Base-by-base conservation (phyloP, 805 yeast genomes). In the Ogataea henricii region DNA sequence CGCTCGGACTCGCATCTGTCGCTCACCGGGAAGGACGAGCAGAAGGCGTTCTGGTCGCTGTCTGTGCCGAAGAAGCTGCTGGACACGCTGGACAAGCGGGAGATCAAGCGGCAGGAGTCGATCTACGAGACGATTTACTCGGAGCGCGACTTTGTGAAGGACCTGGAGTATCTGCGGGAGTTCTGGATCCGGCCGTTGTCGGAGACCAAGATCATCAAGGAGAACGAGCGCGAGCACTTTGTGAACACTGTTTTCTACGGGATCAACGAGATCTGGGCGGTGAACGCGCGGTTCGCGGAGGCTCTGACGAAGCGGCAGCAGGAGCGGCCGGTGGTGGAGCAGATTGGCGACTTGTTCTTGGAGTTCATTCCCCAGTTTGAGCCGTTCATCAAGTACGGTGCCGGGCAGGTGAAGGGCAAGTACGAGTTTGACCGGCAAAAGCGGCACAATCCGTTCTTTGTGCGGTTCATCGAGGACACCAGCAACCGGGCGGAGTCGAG, bases 401-500 rank as follows among this genome's bases (percentile, higher is more conserved):
- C 97, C 13, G 90, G 92, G 46, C 92, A 94, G 65, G 89, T 92
- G 41, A 90, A 89, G 71, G 98, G 97, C 5, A 89, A 90, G 66
- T 90, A 89, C 65, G 96, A 92, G 66, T 89, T 89, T 67, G 98
- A 94, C 69, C 77, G 97, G 40, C 98, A 92, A 64, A 88, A 90
- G 66, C 83, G 89, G 43, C 87, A 87, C 25, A 94, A 94, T 67
- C 85, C 96, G 40, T 79, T 87, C 51, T 92, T 94, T 72, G 91
- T 96, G n/a, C 74, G 94, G 60, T 94, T 94, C 66, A 88, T 92
- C 48, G 96, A 89, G 61, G 97, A 89, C 48, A 87, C 91, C 4
- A 95, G 88, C 58, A 81, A 89, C 60, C 73, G 86, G 54, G 89
- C 89, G 3, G 96, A 88, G 71, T 81, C 89, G 30, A 79, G 96